Conservation (phyloP, 2,329 filamentous ascomycete species). For the Botrytis byssoidea region DNA sequence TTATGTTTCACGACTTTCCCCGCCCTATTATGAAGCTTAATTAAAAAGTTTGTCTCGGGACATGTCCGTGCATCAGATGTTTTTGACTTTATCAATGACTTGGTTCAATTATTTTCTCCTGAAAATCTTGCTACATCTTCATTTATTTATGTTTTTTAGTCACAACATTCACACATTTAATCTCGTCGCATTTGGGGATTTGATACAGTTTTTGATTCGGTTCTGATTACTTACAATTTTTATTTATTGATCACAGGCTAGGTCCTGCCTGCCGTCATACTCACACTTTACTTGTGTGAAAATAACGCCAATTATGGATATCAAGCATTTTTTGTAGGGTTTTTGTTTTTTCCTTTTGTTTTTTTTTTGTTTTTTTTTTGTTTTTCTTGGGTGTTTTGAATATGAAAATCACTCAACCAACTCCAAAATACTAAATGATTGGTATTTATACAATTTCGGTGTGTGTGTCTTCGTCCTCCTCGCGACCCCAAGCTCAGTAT, state of each 20-base stretch:
- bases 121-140: background rate
- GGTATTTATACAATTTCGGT: background rate
- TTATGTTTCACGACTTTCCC: background rate
- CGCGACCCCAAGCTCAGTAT: background rate
- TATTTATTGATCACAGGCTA: background rate
- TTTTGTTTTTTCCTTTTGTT: background rate
- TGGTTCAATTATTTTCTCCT: background rate
- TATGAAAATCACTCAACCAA: background rate
- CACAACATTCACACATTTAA: background rate
- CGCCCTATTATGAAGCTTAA: slow-evolving; percentile 1
- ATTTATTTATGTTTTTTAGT: background rate
- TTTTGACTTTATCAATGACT: background rate
- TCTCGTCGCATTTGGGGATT: background rate
- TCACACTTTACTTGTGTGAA: background rate
- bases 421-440: background rate
- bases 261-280: background rate
- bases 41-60: background rate
- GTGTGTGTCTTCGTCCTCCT: background rate
- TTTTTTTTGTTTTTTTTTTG: background rate
- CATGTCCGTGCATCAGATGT: background rate
- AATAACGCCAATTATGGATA: background rate
- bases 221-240: background rate
- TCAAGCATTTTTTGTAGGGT: background rate
- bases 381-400: background rate
- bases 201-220: background rate